Evolutionary conservation across 202 grass and related monocot genomes (phyloP), one percentile per base, ranked within the genome.

Genomic region (Musa balbisiana): DNA sequence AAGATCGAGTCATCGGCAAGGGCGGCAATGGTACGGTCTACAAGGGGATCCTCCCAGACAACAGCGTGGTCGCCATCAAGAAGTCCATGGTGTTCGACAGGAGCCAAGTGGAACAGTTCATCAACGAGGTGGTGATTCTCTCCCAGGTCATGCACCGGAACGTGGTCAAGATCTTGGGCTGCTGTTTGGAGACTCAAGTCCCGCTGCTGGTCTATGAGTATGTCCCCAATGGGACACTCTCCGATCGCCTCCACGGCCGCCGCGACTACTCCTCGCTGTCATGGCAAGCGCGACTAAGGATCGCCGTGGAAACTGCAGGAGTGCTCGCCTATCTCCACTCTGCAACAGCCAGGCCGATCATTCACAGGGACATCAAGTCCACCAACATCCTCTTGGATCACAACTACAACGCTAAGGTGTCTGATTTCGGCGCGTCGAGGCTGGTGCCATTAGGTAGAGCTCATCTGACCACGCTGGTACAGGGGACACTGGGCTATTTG

Each of bases 181-280:
- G 73, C 54, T 76, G 55, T 55, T 13, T 76, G 14, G 73, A 76
- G 73, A 63, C 26, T 10, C 16, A 10, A 3, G 55, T 75, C 2
- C 73, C 73, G 10, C 6, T 75, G 73, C 73, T 74, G 16, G 69
- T 71, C 16, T 71, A 75, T 49, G 73, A 75, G 73, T 75, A 29
- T 54, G 26, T 75, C 13, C 59, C 73, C 5, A 75, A 62, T 49
- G 73, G 73, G 50, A 75, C 73, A 4, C 73, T 75, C 9, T 53
- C 52, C 9, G 21, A 75, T 11, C 73, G 59, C 53, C 52, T 75
- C 54, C 73, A 75, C 14, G 49, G 17, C 10, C 22, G 67, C 49
- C 25, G 9, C 14, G 10, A 21, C 3, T 24, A 43, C 33, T 43
- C 12, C 11, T 17, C 4, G 8, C 23, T 75, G 21, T 29, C 53